Conservation (phyloP, 805 yeast species). For the Saccharomycopsis amapae region DNA sequence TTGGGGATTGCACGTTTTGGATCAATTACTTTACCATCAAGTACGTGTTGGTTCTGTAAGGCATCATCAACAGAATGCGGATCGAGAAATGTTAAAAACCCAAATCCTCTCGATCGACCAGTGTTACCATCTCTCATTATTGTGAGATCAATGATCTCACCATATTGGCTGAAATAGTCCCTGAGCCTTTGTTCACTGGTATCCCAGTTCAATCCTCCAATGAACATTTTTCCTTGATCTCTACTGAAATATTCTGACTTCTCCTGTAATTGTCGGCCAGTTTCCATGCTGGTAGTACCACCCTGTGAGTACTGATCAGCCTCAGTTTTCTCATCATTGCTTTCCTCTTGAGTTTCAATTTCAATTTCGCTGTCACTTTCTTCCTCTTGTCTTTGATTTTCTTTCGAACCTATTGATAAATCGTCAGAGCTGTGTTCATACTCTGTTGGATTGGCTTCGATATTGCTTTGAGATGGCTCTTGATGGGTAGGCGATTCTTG, state of each 20-base stretch:
- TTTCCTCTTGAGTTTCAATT: too few species aligned
- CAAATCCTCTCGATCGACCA: constrained; percentile 92
- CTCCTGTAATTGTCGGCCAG: constrained; percentile 17
- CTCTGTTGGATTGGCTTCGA: too few species aligned
- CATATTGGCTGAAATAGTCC: constrained; percentile 78
- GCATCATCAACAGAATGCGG: constrained; percentile 83
- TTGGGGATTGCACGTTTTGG: constrained; percentile 97
- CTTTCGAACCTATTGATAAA: too few species aligned
- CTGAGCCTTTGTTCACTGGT: constrained; percentile 83
- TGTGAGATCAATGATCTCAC: constrained; percentile 80
- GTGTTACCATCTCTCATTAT: constrained; percentile 87
- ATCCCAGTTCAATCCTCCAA: constrained; percentile 98
- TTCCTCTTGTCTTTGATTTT: too few species aligned
- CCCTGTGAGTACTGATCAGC: too few species aligned
- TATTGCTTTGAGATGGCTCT: too few species aligned
- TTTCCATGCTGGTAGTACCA: constrained; percentile 25
- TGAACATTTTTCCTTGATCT: constrained; percentile 86
- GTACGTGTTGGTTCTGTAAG: constrained; percentile 73
- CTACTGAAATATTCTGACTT: constrained; percentile 32
- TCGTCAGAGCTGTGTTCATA: too few species aligned
- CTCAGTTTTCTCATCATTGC: too few species aligned
- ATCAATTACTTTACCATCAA: constrained; percentile 94
- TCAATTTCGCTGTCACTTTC: too few species aligned
- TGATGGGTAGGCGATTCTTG: too few species aligned
- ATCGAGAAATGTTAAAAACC: constrained; percentile 80